These are phyloP conservation scores for Acanthamoeba royreba DNA, from an alignment of 208 protist genomes.

Conservation along the genomic window DNA sequence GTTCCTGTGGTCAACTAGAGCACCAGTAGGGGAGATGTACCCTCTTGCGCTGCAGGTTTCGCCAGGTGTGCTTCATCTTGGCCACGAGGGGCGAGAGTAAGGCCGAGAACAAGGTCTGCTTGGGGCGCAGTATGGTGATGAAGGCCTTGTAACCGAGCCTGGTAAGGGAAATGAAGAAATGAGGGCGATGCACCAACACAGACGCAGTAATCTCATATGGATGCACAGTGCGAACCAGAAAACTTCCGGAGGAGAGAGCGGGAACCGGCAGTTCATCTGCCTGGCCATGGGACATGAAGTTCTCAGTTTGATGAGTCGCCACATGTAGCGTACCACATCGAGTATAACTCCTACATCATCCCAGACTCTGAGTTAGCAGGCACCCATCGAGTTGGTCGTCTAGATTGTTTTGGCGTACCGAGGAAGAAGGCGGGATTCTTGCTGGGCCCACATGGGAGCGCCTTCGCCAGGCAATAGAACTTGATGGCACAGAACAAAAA, in stretches of 20 bases:
- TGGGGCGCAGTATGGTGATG: not conserved
- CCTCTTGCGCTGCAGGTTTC: not conserved
- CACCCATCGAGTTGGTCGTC: too few species aligned
- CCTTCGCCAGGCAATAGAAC: constrained; percentile 36
- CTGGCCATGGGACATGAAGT: not conserved
- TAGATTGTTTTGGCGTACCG: too few species aligned
- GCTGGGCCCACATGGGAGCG: not conserved
- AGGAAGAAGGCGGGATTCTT: constrained; percentile 41
- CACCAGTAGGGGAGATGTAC: not conserved
- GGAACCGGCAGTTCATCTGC: constrained; percentile 30
- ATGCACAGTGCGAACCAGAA: not conserved
- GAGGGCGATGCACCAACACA: too few species aligned
- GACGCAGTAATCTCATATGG: too few species aligned
- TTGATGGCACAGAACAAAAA: constrained; percentile 41
- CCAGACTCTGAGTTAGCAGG: too few species aligned
- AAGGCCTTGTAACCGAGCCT: constrained; percentile 48
- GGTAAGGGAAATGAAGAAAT: too few species aligned
- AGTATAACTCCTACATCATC: constrained; percentile 35
- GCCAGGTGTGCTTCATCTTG: not conserved
- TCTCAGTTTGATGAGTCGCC: not conserved
- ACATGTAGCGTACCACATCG: constrained; percentile 24
- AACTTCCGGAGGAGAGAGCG: not conserved
- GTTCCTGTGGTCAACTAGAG: not conserved
- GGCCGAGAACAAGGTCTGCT: not conserved
- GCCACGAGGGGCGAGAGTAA: not conserved